Evolutionary conservation across 2,329 filamentous ascomycete genomes (phyloP), one percentile per base, ranked within the genome.

Genomic region (Pyrenochaeta sp.): DNA sequence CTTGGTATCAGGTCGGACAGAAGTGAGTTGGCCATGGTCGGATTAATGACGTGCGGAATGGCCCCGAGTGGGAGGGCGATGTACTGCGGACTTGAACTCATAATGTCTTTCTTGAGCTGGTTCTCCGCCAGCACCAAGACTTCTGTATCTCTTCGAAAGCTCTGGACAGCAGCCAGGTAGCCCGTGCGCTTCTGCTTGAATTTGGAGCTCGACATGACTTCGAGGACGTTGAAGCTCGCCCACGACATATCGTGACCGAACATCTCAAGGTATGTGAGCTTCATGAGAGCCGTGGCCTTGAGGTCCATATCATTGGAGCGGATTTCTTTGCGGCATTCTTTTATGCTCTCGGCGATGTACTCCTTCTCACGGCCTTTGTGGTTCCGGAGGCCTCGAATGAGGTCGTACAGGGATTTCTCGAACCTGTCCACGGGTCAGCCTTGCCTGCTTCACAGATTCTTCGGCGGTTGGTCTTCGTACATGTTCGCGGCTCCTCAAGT

Each of bases 191-290:
- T 99, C 79, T 97, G 94, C 67, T 93, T 86, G 77, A 96, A 96
- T 77, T 97, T 98, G 47, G 90, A 85, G 39, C 92, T 96, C 37
- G 93, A 96, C 95, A 99, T 99, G 80, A 99, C 95, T 81, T 99
- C 95, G 47, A 99, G 89, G 51, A 98, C 94, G 77, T 99, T 92
- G 80, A 99, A 99, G 12, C 93, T 93, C 3, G 95, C 95, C 95
- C 95, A 99, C 2, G 94, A 97, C 95, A 99, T 99, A 79, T 98
- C 95, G 77, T 98, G 91, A 13, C 95, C 95, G 68, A 98, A 93
- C 95, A 99, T 99, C 78, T 99, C 95, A 66, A 99, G 87, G 77
- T 99, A 99, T 52, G 97, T 90, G 69, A 99, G 86, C 83, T 99
- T 99, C 73, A 99, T 83, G 52, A 99, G 85, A 45, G 95, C 95